These are phyloP conservation scores for Volvox africanus DNA, from an alignment of 139 green algal genomes.

Conservation along the genomic window DNA sequence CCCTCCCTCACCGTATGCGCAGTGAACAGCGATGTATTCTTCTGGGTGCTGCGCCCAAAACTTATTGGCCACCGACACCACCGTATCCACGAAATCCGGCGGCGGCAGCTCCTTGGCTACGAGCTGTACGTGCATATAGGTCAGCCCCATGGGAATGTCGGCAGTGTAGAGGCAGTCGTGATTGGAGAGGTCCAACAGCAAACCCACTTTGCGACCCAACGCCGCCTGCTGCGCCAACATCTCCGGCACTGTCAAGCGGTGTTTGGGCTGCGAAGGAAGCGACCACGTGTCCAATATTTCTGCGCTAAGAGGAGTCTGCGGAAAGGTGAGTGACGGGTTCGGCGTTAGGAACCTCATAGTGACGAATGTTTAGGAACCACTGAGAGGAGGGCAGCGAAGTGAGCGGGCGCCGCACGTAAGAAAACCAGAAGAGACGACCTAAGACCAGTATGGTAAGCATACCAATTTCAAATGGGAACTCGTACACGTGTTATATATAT, in stretches of 20 bases:
- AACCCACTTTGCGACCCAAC: constrained; percentile 40
- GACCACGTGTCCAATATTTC: constrained; percentile 77
- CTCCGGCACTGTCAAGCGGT: constrained; percentile 73
- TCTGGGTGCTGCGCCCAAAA: constrained; percentile 73
- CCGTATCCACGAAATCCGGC: constrained; percentile 67
- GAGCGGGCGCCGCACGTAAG: background rate
- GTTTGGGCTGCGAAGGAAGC: constrained; percentile 66
- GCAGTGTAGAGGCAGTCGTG: constrained; percentile 87
- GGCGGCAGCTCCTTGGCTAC: constrained; percentile 82
- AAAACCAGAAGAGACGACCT: background rate
- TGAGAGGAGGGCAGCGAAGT: background rate
- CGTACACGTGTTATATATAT: too few species aligned
- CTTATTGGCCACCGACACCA: constrained; percentile 57
- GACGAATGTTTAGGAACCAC: too few species aligned
- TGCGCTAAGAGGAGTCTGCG: constrained; percentile 72
- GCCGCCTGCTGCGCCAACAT: constrained; percentile 63
- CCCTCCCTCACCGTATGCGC: constrained; percentile 79
- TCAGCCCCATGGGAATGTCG: constrained; percentile 72
- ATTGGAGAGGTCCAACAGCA: constrained; percentile 89
- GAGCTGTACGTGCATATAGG: constrained; percentile 66
- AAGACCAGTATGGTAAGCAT: too few species aligned
- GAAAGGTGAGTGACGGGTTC: constrained; percentile 32
- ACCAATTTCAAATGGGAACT: too few species aligned
- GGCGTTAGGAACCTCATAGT: too few species aligned
- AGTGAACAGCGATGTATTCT: constrained; percentile 88